Evolutionary conservation across 2,329 filamentous ascomycete genomes (phyloP).

Genomic region (Hypoxylon sp.): DNA sequence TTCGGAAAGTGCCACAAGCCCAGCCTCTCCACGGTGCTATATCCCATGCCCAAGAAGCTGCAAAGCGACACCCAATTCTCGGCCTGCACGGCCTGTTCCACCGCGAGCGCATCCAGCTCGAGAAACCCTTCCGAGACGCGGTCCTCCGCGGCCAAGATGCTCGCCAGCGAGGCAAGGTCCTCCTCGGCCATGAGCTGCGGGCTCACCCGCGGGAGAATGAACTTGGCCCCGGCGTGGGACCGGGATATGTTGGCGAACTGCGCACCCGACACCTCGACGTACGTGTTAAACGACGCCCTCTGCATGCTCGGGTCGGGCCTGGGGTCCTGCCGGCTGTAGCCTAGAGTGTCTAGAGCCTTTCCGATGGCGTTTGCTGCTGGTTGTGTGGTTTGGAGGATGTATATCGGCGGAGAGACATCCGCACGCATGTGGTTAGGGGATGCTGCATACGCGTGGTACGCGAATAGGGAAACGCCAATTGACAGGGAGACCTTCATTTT

Average conservation of each 20-base stretch:
- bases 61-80: constrained; percentile 42
- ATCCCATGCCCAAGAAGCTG: constrained; percentile 42
- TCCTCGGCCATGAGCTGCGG: neutral
- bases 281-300: constrained; percentile 24
- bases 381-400: constrained; percentile 36
- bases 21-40: constrained; percentile 42
- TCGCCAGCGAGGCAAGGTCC: constrained; percentile 20
- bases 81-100: constrained; percentile 33
- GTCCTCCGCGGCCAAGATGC: constrained; percentile 27
- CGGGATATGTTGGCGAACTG: constrained; percentile 35
- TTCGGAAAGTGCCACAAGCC: constrained; percentile 40
- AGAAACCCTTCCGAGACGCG: constrained; percentile 25
- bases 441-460: constrained; percentile 5
- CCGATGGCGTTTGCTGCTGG: constrained; percentile 31
- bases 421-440: neutral
- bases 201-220: constrained; percentile 36
- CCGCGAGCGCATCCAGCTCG: constrained; percentile 37
- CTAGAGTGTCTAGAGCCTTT: constrained; percentile 38
- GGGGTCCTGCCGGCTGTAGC: constrained; percentile 34
- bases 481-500: constrained; percentile 18
- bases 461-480: constrained; percentile 15
- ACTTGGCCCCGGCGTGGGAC: constrained; percentile 36
- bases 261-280: constrained; percentile 32
- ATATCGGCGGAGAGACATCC: constrained; percentile 31
- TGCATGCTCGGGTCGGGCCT: neutral